These are phyloP conservation scores for Calonectria pauciramosa DNA, from an alignment of 2,329 filamentous ascomycete genomes.

Conservation along the genomic window DNA sequence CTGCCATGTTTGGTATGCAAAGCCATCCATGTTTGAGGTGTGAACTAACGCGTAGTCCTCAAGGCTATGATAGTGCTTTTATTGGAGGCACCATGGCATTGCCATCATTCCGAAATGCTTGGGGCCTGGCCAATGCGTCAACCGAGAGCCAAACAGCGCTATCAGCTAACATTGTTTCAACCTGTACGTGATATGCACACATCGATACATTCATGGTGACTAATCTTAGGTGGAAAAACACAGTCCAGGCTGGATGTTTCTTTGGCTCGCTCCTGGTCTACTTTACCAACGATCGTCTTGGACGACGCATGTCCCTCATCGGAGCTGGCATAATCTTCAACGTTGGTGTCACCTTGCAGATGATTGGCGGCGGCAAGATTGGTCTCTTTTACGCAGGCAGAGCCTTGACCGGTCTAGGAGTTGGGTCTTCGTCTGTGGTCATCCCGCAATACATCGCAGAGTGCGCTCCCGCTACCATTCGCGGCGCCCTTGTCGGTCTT, in stretches of 20 bases:
- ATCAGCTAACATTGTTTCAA: slow-evolving; percentile 27
- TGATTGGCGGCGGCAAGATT: slow-evolving; percentile 58
- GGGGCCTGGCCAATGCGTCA: slow-evolving; percentile 16
- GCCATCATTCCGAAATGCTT: slow-evolving; percentile 22
- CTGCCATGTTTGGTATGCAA: slow-evolving; percentile 29
- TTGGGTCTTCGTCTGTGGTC: slow-evolving; percentile 64
- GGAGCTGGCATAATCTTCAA: slow-evolving; percentile 63
- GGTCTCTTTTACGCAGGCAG: slow-evolving; percentile 69
- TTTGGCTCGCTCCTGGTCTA: slow-evolving; percentile 68
- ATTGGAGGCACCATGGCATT: slow-evolving; percentile 28
- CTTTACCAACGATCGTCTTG: slow-evolving; percentile 68
- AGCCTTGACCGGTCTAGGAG: slow-evolving; percentile 64
- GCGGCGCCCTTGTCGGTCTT: slow-evolving; percentile 65
- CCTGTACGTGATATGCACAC: neutral
- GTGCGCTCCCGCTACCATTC: slow-evolving; percentile 64
- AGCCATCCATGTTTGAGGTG: too few relatives aligned
- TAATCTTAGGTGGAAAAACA: neutral
- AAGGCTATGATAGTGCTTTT: slow-evolving; percentile 31
- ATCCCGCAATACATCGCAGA: slow-evolving; percentile 72
- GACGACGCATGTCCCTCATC: slow-evolving; percentile 66
- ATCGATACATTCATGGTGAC: neutral
- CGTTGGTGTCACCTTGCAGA: slow-evolving; percentile 66
- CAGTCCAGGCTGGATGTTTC: slow-evolving; percentile 64
- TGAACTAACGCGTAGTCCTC: neutral
- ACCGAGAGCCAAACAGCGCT: slow-evolving; percentile 8